phyloP scores from a whole-genome alignment of 1,139 yeast genomes.

The Meyerozyma guilliermondii region DNA sequence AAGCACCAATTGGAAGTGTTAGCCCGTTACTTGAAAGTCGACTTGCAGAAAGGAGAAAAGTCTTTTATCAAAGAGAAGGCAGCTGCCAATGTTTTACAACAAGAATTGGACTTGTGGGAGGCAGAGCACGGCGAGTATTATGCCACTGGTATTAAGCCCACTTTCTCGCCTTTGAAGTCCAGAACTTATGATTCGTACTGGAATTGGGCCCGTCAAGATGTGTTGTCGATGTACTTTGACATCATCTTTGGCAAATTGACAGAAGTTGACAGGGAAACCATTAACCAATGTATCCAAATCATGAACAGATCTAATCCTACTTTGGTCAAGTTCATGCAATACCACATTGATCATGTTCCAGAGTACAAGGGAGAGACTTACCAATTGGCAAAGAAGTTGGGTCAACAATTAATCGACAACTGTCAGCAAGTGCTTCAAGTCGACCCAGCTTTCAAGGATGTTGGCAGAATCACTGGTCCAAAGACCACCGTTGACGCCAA shows the following conservation, averaged over 20 bases:
- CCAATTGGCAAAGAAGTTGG: slow-evolving; percentile 82
- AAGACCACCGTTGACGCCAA: slow-evolving; percentile 81
- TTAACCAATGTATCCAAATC: slow-evolving; percentile 91
- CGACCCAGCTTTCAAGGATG: slow-evolving; percentile 94
- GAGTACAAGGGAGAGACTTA: slow-evolving; percentile 84
- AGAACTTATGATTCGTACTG: slow-evolving; percentile 96
- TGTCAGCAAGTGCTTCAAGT: slow-evolving; percentile 80
- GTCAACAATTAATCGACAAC: slow-evolving; percentile 91
- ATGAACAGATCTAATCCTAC: slow-evolving; percentile 97
- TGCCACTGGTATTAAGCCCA: slow-evolving; percentile 86
- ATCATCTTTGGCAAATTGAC: slow-evolving; percentile 90
- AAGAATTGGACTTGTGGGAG: slow-evolving; percentile 88
- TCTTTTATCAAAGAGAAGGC: slow-evolving; percentile 82
- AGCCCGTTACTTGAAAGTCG: slow-evolving; percentile 91
- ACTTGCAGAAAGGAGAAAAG: slow-evolving; percentile 87
- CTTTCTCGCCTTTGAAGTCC: slow-evolving; percentile 87
- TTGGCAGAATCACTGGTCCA: slow-evolving; percentile 91
- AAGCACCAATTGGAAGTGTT: slow-evolving; percentile 93
- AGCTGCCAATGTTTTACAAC: slow-evolving; percentile 76
- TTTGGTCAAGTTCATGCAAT: slow-evolving; percentile 93
- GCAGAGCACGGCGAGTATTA: slow-evolving; percentile 95
- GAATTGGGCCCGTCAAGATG: slow-evolving; percentile 99
- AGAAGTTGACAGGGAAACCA: slow-evolving; percentile 91
- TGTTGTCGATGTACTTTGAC: slow-evolving; percentile 88
- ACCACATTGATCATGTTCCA: slow-evolving; percentile 91